Percentiles rank a stretch among this genome's conserved stretches.
Conservation (phyloP, 2,329 filamentous ascomycete species). For the Colletotrichum lindemuthianum region DNA sequence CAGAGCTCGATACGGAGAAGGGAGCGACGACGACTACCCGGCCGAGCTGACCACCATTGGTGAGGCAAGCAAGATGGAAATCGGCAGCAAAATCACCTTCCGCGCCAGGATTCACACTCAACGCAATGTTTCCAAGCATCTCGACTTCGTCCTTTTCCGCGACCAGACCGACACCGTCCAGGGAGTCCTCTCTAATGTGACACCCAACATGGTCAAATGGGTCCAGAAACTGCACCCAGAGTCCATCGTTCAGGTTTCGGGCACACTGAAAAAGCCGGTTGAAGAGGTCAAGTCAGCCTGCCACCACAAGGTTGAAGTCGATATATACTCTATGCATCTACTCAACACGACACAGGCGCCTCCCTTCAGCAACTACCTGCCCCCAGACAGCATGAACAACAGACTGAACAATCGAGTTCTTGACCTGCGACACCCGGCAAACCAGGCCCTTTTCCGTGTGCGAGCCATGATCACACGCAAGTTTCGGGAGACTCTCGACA, state of each 20-base stretch:
- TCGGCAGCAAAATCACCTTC: slow-evolving; percentile 53
- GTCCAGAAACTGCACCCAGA: slow-evolving; percentile 84
- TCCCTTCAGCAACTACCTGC: slow-evolving; percentile 60
- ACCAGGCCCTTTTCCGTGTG: slow-evolving; percentile 88
- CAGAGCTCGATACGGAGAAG: slow-evolving; percentile 26
- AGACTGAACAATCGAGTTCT: slow-evolving; percentile 68
- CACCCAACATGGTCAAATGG: slow-evolving; percentile 84
- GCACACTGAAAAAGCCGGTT: slow-evolving; percentile 76
- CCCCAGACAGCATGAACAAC: slow-evolving; percentile 44
- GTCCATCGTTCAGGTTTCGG: slow-evolving; percentile 80
- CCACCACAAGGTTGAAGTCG: slow-evolving; percentile 80
- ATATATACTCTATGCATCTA: slow-evolving; percentile 66
- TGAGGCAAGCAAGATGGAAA: slow-evolving; percentile 24
- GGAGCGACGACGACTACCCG: slow-evolving; percentile 22
- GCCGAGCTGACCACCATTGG: slow-evolving; percentile 30
- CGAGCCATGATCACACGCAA: slow-evolving; percentile 82
- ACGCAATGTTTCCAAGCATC: slow-evolving; percentile 80
- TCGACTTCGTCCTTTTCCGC: slow-evolving; percentile 87
- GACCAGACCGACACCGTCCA: slow-evolving; percentile 87
- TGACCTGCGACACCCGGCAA: slow-evolving; percentile 85
- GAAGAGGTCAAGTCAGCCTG: slow-evolving; percentile 80
- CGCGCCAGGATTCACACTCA: slow-evolving; percentile 77
- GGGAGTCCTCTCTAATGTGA: slow-evolving; percentile 71
- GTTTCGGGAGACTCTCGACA: slow-evolving; percentile 81
- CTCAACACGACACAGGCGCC: slow-evolving; percentile 61